Evolutionary conservation across 75 land plant genomes (phyloP), one percentile per base, ranked within the genome.

Genomic region (Ceratopteris richardii): DNA sequence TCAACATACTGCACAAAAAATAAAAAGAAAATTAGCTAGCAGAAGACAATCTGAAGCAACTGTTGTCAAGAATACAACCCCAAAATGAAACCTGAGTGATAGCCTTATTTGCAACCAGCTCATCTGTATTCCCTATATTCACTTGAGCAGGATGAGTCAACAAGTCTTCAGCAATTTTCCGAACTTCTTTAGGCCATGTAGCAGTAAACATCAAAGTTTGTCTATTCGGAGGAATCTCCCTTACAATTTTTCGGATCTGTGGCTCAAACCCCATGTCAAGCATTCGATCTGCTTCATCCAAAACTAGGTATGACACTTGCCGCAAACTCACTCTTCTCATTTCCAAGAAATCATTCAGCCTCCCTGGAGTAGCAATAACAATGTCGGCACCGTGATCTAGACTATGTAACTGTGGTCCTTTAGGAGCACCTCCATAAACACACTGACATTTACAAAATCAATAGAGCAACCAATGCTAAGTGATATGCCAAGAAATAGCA

Each of bases 221-320:
- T 60, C 98, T 74, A 25, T 70, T 70, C 17, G 77, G 70, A 29
- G 98, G 98, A 14, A 93, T 79, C 55, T 85, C 94, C 61, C 80
- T 78, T 13, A 93, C 94, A 70, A 93, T 88, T 57, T 80, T 83
- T 0, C 98, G 82, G 11, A 93, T 88, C 64, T 93, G 98, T 28
- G 90, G 98, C 57, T 93, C 98, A 70, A 93, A 93, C 12, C 98
- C 98, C 98, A 93, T 93, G 30, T 88, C 98, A 60, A 93, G 90
- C 98, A 93, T 93, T 13, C 98, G 86, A 71, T 93, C 98, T 29
- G 95, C 98, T 57, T 93, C 98, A 80, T 93, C 98, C 41, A 93
- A 81, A 17, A 93, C 87, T 63, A 93, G 76, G 41, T 82, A 77
- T 44, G 98, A 88, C 12, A 93, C 80, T 64, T 93, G 95, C 25